Conservation (phyloP, 2,329 filamentous ascomycete genomes). For the Colletotrichum sp. region DNA sequence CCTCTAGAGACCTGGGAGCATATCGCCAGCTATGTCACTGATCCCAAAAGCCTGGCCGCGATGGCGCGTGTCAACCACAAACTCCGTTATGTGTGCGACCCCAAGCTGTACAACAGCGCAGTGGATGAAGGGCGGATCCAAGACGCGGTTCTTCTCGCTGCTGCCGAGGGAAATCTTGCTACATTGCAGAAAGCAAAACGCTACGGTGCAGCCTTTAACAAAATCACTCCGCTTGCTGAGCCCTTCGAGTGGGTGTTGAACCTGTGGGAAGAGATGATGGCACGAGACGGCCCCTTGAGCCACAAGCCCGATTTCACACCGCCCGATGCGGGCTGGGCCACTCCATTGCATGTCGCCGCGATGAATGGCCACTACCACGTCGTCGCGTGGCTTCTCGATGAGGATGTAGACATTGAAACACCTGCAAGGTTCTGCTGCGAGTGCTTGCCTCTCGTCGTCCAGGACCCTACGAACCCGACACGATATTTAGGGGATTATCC, state of each 20-base stretch:
- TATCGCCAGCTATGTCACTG: neutral
- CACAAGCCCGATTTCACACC: neutral
- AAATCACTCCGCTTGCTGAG: neutral
- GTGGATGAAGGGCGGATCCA: neutral
- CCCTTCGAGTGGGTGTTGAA: neutral
- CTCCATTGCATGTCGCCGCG: neutral
- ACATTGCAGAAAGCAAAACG: neutral
- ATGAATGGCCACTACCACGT: neutral
- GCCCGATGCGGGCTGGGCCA: neutral
- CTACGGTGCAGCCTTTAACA: neutral
- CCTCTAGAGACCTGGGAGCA: neutral
- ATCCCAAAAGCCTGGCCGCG: neutral
- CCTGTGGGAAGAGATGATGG: neutral
- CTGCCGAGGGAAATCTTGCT: neutral
- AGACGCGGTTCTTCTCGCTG: neutral
- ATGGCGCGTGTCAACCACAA: neutral
- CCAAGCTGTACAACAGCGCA: neutral
- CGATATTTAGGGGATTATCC: neutral
- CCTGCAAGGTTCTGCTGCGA: neutral
- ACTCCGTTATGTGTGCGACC: neutral
- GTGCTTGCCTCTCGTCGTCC: neutral
- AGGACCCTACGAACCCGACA: neutral
- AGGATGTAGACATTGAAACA: neutral
- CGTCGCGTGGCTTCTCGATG: neutral
- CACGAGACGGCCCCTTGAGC: neutral